Evolutionary conservation across 179 eudicot genomes (phyloP).

Genomic region (Monotropa hypopitys): DNA sequence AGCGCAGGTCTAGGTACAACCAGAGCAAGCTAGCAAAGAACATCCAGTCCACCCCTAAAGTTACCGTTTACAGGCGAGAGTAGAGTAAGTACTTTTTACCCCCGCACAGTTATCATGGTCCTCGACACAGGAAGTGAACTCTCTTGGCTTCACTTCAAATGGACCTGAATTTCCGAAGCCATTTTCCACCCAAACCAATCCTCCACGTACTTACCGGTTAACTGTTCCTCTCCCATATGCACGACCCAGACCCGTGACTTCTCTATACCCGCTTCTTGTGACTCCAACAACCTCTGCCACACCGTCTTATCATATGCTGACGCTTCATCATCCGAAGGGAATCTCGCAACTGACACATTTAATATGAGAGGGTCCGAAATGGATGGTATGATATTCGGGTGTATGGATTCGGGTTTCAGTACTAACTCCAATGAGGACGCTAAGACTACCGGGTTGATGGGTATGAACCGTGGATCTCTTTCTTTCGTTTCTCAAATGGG

Average conservation of each 20-base stretch:
- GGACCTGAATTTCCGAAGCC: conserved; percentile 17
- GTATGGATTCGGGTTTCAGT: conserved; percentile 61
- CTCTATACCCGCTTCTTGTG: conserved; percentile 55
- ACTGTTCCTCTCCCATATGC: conserved; percentile 54
- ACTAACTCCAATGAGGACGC: conserved; percentile 37
- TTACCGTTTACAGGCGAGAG: no score
- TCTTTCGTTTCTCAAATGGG: conserved; percentile 69
- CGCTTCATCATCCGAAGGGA: conserved; percentile 55
- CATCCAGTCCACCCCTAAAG: no score
- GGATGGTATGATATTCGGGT: conserved; percentile 52
- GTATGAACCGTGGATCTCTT: conserved; percentile 74
- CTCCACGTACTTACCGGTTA: conserved; percentile 31
- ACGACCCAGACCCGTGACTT: conserved; percentile 52
- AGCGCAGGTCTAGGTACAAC: no score
- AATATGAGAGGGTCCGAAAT: conserved; percentile 31
- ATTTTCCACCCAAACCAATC: conserved; percentile 41
- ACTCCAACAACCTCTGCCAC: conserved; percentile 54
- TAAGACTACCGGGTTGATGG: conserved; percentile 65
- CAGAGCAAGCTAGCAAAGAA: no score
- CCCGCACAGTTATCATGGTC: conserved; percentile 79
- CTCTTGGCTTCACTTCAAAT: conserved; percentile 74
- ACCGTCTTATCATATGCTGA: conserved; percentile 55
- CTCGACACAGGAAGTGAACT: conserved; percentile 90
- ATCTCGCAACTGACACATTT: conserved; percentile 45
- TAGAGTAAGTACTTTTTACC: no score